A percentile compares a stretch with the other conserved stretches of the same genome.
Conservation (phyloP, 257 asterid genomes). For the Petunia secreta region DNA sequence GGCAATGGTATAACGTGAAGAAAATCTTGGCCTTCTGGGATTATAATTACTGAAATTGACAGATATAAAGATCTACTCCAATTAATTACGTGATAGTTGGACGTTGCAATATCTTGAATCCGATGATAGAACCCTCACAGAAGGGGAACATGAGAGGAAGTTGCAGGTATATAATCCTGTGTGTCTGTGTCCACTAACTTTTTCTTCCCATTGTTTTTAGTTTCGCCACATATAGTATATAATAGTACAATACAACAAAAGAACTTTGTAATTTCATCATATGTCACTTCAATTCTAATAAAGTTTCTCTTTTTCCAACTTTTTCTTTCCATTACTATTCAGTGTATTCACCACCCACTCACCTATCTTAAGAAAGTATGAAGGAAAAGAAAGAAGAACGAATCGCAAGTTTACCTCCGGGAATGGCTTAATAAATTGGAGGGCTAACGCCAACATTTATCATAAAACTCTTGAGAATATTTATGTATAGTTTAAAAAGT, state of each 20-base stretch:
- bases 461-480: no score
- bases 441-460: no score
- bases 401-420: background rate
- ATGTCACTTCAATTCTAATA: background rate
- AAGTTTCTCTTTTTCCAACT: background rate
- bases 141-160: background rate
- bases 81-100: background rate
- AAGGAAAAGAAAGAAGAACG: no score
- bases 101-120: slow-evolving; percentile 1
- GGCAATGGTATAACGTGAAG: background rate
- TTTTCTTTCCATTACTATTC: background rate
- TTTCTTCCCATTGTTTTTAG: no score
- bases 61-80: background rate
- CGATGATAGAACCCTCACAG: background rate
- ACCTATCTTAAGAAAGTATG: background rate
- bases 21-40: background rate
- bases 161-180: background rate
- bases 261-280: background rate
- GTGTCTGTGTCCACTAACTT: no score
- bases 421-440: no score
- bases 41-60: background rate
- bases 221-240: no score
- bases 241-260: no score
- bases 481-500: no score
- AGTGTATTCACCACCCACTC: no score